Evolutionary conservation across 106 monocot species (phyloP), one percentile per base, ranked within the genome.

Genomic region (Dioscorea zingiberensis): DNA sequence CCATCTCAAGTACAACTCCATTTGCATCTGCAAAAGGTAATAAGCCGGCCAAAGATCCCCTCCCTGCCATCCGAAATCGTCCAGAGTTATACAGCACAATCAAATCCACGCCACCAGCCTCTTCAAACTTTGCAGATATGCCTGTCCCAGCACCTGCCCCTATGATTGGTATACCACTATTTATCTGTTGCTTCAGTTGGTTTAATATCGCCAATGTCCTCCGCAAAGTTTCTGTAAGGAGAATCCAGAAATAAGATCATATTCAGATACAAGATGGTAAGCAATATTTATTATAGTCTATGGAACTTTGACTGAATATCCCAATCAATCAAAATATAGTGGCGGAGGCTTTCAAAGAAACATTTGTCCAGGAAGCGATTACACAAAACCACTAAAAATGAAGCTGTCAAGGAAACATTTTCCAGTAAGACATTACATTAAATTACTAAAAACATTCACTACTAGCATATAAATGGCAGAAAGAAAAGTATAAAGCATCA

Each of bases 21-120:
- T 95, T 95, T 66, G 95, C 95, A 95, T 91, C 95, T 21, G 95
- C 91, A 77, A 91, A 95, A 58, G 91, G 95, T 38, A 95, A 66
- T 22, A 95, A 74, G 21, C 95, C 95, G 15, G 95, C 95, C 74
- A 95, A 73, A n/a, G 95, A 95, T 23, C 95, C 95, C 67, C 91
- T 85, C 66, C 91, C 95, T 21, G 95, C 95, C 95, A 95, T 95
- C 9, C 95, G 80, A 59, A 95, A 95, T 27, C 88, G 79, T 12
- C 95, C 95, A 26, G 95, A 95, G 62, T 95, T 95, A 71, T 95
- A 95, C 46, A 95, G 2, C 7, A 95, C 76, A 71, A 95, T 95
- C 32, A 95, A 67, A 81, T 95, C 95, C 14, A 85, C 95, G 29
- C 95, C 95, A 64, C 95, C 91, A 21, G 70, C 78, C 74, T 95